These are phyloP conservation scores for Polychytrium aggregatum DNA, from an alignment of 192 early-diverging fungal genomes.

Conservation along the genomic window DNA sequence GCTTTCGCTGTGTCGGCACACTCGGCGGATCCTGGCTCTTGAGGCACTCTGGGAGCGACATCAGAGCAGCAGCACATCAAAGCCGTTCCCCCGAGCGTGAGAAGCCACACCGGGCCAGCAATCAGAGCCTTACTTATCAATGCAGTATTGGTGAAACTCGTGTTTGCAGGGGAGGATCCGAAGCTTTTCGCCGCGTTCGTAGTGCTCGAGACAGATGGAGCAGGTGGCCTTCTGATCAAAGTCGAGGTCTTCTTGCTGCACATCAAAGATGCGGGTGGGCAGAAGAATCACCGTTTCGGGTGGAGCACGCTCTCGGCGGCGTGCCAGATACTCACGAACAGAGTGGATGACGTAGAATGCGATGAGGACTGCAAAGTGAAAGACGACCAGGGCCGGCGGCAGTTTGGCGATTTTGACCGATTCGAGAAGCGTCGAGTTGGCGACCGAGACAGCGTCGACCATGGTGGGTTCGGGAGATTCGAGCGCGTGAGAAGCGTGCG, in stretches of 20 bases:
- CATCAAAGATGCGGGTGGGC: conserved; percentile 55
- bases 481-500: too few relatives aligned
- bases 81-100: background rate
- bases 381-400: conserved; percentile 56
- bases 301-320: conserved; percentile 66
- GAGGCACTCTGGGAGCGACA: background rate
- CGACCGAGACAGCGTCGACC: too few relatives aligned
- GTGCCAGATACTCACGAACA: conserved; percentile 55
- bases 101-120: background rate
- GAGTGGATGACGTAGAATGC: conserved; percentile 11
- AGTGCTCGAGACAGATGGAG: conserved; percentile 90
- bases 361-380: conserved; percentile 7
- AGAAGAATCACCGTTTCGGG: conserved; percentile 59
- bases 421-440: too few relatives aligned
- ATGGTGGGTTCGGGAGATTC: too few relatives aligned
- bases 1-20: background rate
- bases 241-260: conserved; percentile 20
- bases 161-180: conserved; percentile 78
- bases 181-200: conserved; percentile 63
- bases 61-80: background rate
- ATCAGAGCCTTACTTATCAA: conserved; percentile 53
- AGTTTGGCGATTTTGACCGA: too few relatives aligned
- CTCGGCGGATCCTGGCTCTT: background rate
- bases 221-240: conserved; percentile 76
- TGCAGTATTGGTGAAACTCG: conserved; percentile 76